A percentile compares a stretch with the other conserved stretches of the same genome.
phyloP scores from a whole-genome alignment of 2,329 filamentous ascomycete genomes.

The Scytalidium lignicola region DNA sequence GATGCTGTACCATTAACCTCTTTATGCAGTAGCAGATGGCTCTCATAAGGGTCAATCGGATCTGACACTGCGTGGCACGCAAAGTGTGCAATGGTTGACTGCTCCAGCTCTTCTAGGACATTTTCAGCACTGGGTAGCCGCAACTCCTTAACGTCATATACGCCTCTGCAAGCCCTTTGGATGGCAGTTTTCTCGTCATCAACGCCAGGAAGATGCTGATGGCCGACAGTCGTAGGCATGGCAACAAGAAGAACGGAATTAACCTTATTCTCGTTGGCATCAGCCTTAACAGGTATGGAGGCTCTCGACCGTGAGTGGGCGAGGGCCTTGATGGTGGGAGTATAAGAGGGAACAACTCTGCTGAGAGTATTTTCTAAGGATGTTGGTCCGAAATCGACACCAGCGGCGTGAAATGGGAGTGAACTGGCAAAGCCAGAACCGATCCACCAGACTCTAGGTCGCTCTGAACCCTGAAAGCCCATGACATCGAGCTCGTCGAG shows the following conservation, averaged over 20 bases:
- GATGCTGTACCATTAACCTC: neutral
- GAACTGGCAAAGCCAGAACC: too few relatives aligned
- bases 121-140: neutral
- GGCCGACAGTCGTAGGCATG: neutral
- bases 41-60: neutral
- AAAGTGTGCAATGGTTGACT: too few relatives aligned
- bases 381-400: neutral
- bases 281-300: neutral
- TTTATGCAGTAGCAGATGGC: neutral
- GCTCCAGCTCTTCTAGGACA: neutral
- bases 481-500: too few relatives aligned
- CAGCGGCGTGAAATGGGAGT: too few relatives aligned
- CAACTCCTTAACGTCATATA: too few relatives aligned
- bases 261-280: neutral
- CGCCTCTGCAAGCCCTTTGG: too few relatives aligned
- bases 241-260: neutral
- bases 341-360: neutral
- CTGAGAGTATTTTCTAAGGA: neutral
- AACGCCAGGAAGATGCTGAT: neutral
- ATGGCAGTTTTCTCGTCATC: neutral
- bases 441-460: too few relatives aligned
- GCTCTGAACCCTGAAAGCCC: too few relatives aligned
- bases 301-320: neutral
- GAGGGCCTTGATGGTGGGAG: constrained; percentile 1
- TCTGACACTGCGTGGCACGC: too few relatives aligned